Evolutionary conservation across 352 stramenopile species (phyloP), one percentile per base, ranked within the genome.

Genomic region (Phytophthora citrophthora): DNA sequence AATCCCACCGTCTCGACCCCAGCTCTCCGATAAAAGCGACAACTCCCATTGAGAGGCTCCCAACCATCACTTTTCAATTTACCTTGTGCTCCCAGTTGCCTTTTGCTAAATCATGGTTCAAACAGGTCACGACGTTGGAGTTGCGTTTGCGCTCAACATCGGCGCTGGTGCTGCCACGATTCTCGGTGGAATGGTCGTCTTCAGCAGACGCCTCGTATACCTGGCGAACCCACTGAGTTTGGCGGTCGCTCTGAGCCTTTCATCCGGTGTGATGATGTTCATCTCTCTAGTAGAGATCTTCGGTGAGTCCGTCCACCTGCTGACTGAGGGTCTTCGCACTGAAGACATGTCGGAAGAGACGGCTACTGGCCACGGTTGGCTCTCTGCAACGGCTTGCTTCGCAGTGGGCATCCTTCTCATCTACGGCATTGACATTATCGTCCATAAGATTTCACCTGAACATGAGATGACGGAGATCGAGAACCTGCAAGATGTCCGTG

Each of bases 301-400:
- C 27, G 61, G 65, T 36, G 72, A 75, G 46, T 72, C 70, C n/a
- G 70, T 77, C 11, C 32, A 79, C 5, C 15, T 74, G 23, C 64
- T 86, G 4, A 64, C 54, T 2, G 49, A 70, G 45, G 75, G 73
- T 1, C 64, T 83, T 24, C 66, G 70, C 16, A 81, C 57, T 2
- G 64, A 72, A 9, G 48, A 60, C 32, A 72, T 81, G 64, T 59
- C 64, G 15, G 51, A 73, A 13, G 53, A 74, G 5, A 82, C 69
- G 0, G 69, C 72, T 9, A 60, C 32, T 5, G 72, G 76, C 9
- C 75, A 90, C 41, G 88, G 79, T 0, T 97, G 94, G 74, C 64
- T 96, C 26, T 78, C 79, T 48, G 81, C 89, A 10, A 97, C 92
- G 6, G 51, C 78, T 1, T 96, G 79, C 72, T 97, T 98, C 65